A percentile compares a stretch with the other conserved stretches of the same genome.
These are phyloP conservation scores for Fragilariopsis cylindrus DNA, from an alignment of 108 stramenopile species.

Conservation along the genomic window DNA sequence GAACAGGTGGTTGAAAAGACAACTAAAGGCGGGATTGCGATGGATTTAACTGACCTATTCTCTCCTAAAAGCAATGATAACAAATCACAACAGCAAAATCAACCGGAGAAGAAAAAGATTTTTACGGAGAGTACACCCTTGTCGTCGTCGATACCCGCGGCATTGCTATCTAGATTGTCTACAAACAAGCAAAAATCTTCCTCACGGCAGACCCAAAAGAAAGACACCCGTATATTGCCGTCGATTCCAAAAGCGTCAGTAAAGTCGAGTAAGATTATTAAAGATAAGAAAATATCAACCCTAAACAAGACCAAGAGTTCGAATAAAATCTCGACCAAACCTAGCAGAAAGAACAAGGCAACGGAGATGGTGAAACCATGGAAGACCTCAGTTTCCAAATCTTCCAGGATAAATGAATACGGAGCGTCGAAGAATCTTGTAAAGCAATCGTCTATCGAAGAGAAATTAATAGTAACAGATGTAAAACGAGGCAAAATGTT, in stretches of 20 bases:
- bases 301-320: background rate
- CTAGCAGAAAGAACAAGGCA: background rate
- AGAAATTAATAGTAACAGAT: too few species aligned
- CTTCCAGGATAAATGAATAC: too few species aligned
- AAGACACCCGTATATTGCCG: background rate
- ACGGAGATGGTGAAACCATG: conserved; percentile 8
- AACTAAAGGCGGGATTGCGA: conserved; percentile 28
- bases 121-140: background rate
- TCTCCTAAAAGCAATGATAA: background rate
- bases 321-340: background rate
- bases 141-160: background rate
- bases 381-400: background rate
- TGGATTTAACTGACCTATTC: conserved; percentile 42
- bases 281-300: background rate
- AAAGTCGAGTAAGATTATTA: background rate
- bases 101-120: background rate
- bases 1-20: background rate
- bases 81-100: background rate
- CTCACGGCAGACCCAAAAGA: background rate
- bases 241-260: background rate
- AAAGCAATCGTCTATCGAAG: too few species aligned
- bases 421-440: too few species aligned
- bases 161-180: conserved; percentile 1
- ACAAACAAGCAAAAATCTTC: conserved; percentile 4
- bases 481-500: too few species aligned